Evolutionary conservation across 352 stramenopile genomes (phyloP), one percentile per base, ranked within the genome.

Genomic region (Phytophthora pinifolia): DNA sequence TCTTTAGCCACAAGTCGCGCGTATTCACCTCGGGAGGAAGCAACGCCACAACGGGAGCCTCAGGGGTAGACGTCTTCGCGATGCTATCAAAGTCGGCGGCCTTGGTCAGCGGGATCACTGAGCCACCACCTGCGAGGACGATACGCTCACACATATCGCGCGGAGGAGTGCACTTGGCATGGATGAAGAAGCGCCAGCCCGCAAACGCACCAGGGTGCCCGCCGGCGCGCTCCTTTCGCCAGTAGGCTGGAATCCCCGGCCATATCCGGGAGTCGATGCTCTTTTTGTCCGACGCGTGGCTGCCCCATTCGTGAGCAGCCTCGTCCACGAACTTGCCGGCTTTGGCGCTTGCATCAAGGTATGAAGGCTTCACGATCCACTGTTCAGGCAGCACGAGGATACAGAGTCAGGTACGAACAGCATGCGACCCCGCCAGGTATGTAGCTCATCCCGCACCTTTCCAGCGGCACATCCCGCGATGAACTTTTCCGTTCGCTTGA

Each of bases 321-420:
- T 95, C 86, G 42, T 88, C 73, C 4, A 95, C 69, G 70, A 95
- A 95, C 9, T 60, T 54, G n/a, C 75, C 77, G 0, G 78, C 76
- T 22, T 50, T 47, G n/a, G 80, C 77, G 48, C 83, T 76, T 20
- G 76, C 76, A 14, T 87, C 71, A 17, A 95, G 44, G 46, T 86
- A 95, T n/a, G 83, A 89, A 32, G 83, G 83, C 52, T 88, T 89
- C 9, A 95, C 50, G 57, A 95, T 92, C 86, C 86, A 95, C 82
- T 94, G 48, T 20, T 37, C 38, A 20, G 18, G 55, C 15, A 65
- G 50, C 18, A 45, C 32, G 38, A 47, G 9, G 43, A 65, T 1
- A 42, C 9, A 52, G 0, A 25, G 18, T 54, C 61, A 53, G 27
- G 48, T 34, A 39, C 25, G 14, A 22, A 33, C 38, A 25, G 25